phyloP scores from a whole-genome alignment of 768 basidiomycete genomes.

The Wakefieldia striispora region DNA sequence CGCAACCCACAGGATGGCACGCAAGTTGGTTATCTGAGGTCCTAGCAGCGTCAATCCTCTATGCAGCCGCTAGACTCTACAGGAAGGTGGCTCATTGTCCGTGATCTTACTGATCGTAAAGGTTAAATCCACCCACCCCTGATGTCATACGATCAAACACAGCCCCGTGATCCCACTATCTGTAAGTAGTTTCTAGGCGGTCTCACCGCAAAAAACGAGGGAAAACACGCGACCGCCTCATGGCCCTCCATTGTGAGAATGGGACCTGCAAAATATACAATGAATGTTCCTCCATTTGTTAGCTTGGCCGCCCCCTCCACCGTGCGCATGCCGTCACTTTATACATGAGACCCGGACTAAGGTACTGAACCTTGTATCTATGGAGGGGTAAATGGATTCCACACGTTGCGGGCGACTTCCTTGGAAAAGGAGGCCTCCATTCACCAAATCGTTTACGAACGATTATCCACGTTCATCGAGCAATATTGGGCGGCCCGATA shows the following conservation, averaged over 20 bases:
- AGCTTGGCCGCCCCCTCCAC: constrained; percentile 16
- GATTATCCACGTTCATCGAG: background rate
- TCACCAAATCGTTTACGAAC: too few species aligned
- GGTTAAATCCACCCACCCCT: constrained; percentile 22
- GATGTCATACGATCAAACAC: constrained; percentile 16
- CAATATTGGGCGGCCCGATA: constrained; percentile 2
- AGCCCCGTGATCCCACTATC: constrained; percentile 11
- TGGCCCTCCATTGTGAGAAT: constrained; percentile 16
- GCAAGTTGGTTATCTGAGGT: background rate
- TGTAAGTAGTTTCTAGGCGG: background rate
- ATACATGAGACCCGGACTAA: background rate
- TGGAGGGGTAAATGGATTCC: background rate
- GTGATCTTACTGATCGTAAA: constrained; percentile 19
- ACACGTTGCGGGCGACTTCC: background rate
- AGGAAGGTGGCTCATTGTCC: constrained; percentile 12
- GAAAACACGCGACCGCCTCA: constrained; percentile 30
- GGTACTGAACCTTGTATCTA: constrained; percentile 7
- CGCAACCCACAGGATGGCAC: constrained; percentile 21
- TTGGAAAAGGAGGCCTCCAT: too few species aligned
- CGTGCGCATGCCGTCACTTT: constrained; percentile 4
- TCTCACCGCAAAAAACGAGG: background rate
- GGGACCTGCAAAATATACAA: constrained; percentile 2
- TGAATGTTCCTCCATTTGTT: constrained; percentile 1
- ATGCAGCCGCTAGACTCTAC: background rate
- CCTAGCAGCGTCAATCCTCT: background rate